phyloP scores from a whole-genome alignment of 768 basidiomycete genomes.

The Hemileccinum rubropunctum region DNA sequence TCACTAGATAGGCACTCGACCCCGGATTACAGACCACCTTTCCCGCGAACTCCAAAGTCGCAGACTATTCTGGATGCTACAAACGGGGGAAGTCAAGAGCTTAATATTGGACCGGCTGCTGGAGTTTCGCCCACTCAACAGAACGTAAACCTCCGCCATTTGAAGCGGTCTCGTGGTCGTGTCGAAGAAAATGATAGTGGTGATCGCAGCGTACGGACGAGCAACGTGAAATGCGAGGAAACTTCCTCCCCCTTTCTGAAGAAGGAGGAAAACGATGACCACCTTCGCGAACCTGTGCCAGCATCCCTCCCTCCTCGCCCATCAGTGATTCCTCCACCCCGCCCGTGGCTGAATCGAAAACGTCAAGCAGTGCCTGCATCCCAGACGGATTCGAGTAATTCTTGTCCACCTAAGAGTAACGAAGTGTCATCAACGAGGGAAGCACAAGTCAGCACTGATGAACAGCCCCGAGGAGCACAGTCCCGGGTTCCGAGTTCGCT shows the following conservation, averaged over 20 bases:
- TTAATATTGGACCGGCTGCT: conserved; percentile 21
- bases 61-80: conserved; percentile 19
- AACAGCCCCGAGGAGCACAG: not conserved
- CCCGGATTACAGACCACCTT: conserved; percentile 6
- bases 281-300: not conserved
- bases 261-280: conserved; percentile 17
- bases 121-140: conserved; percentile 25
- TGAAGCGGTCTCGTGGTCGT: conserved; percentile 25
- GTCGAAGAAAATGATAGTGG: conserved; percentile 27
- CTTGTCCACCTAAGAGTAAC: not conserved
- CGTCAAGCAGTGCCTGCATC: not conserved
- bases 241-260: not conserved
- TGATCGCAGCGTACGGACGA: conserved; percentile 26
- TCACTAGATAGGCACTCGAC: not conserved
- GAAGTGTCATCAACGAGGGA: not conserved
- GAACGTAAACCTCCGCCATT: conserved; percentile 31
- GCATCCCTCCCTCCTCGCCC: conserved; percentile 17
- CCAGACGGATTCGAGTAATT: not conserved
- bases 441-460: not conserved
- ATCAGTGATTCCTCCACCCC: conserved; percentile 24
- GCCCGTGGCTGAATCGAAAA: conserved; percentile 17
- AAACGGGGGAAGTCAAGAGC: conserved; percentile 9
- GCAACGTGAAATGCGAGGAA: conserved; percentile 24
- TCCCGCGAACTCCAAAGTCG: conserved; percentile 23
- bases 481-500: conserved; percentile 4